Evolutionary conservation across 164 flowering plant species (phyloP).

Genomic region (Annona cherimola): DNA sequence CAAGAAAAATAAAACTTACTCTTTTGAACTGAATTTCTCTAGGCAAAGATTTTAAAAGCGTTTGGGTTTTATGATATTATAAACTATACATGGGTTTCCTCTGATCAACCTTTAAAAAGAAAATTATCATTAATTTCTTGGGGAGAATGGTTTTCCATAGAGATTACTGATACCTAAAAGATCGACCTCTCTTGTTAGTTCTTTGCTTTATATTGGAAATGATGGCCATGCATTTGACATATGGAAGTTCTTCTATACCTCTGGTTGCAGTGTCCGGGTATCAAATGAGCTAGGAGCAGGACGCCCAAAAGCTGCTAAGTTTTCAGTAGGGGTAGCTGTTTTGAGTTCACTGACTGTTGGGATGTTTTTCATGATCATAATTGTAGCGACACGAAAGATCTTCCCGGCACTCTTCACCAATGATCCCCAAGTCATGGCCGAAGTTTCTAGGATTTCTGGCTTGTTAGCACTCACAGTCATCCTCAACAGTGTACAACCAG

Average conservation of each 20-base stretch:
- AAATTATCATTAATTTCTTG: no score
- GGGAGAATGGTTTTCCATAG: no score
- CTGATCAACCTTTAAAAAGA: no score
- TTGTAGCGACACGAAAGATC: background rate
- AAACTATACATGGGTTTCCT: no score
- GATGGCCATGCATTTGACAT: background rate
- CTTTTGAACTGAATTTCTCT: no score
- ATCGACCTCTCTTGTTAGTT: no score
- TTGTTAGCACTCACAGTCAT: conserved; percentile 1
- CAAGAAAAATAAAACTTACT: no score
- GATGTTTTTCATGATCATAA: background rate
- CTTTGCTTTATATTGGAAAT: background rate
- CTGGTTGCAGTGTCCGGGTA: conserved; percentile 14
- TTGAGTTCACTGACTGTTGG: background rate
- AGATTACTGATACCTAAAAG: no score
- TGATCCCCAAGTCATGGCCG: background rate
- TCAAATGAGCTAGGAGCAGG: conserved; percentile 22
- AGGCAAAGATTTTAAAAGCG: no score
- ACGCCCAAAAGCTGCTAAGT: conserved; percentile 15
- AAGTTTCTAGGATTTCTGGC: background rate
- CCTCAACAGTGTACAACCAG: conserved; percentile 12
- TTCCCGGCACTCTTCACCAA: conserved; percentile 8
- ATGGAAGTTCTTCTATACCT: background rate
- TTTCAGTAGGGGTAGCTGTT: conserved; percentile 5
- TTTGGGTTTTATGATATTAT: no score